Conservation (phyloP, 768 basidiomycete genomes). For the Agaricus blazei region DNA sequence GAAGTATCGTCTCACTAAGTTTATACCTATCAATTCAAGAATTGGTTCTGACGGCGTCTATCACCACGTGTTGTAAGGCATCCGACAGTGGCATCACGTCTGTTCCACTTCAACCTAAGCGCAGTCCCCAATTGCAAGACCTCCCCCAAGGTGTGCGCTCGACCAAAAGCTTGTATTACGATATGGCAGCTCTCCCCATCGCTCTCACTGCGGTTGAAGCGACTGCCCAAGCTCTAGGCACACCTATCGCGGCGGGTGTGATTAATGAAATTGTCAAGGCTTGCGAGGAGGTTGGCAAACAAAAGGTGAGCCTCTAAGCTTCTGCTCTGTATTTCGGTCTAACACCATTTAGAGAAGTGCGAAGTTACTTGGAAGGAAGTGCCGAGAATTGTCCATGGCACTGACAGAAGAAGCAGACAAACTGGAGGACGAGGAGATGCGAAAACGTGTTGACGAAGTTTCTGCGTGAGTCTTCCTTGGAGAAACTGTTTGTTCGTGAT, state of each 20-base stretch:
- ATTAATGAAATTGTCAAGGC: conserved; percentile 37
- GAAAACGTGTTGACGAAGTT: conserved; percentile 36
- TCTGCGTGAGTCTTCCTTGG: conserved; percentile 29
- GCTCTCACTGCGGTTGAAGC: conserved; percentile 30
- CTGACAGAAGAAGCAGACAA: conserved; percentile 35
- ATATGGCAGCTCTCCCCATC: conserved; percentile 13
- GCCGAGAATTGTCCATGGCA: conserved; percentile 31
- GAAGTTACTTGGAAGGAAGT: conserved; percentile 35
- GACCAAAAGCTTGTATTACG: not conserved
- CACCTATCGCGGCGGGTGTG: conserved; percentile 39
- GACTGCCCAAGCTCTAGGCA: conserved; percentile 35
- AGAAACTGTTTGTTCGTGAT: not conserved
- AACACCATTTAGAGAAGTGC: conserved; percentile 32
- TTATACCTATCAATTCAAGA: no score
- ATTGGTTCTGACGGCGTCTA: no score
- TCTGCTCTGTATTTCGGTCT: not conserved
- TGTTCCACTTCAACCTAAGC: no score
- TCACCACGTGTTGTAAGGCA: no score
- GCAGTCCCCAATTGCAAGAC: no score
- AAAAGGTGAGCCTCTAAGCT: conserved; percentile 35
- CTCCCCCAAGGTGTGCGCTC: no score
- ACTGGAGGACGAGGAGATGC: conserved; percentile 36
- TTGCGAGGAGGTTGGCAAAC: conserved; percentile 41
- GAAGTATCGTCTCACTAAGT: no score
- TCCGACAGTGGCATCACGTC: no score